Base-by-base conservation (phyloP, 2,329 filamentous ascomycete genomes). In the Botryotinia convoluta region DNA sequence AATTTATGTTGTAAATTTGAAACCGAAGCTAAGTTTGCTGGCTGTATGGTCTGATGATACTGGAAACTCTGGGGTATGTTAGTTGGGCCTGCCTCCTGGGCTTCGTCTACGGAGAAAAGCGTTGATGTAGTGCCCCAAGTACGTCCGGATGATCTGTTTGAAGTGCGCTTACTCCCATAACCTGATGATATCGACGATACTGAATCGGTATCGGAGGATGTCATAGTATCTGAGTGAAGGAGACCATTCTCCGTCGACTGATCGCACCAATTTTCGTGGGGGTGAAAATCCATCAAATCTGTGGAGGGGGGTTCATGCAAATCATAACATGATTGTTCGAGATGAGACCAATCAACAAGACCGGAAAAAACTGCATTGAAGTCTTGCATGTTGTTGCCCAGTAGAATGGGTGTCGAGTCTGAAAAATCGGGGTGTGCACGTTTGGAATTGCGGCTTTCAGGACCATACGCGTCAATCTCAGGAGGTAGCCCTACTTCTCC, bases 121-220 rank as follows among this genome's bases (percentile, higher is more conserved):
- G 74, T 76, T 35, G 77, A 77, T 26, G 72, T 68, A 20, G 73
- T 72, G 29, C 75, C 75, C 72, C 76, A 75, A 18, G 77, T 75
- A 61, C 69, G 64, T 54, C 75, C 74, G 1, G 75, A 77, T 18
- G 75, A 74, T 63, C 76, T 74, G 35, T 51, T 42, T 20, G 72
- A 51, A 10, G 37, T 35, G 61, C 62, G 9, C 18, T 14, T 59
- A 44, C 35, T 73, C 48, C 35, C 44, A 61, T 76, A 42, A 57
- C 22, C n/a, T 35, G 72, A 74, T 29, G 65, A 39, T 5, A 63
- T 65, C 1, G 74, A 74, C 22, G 74, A 57, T 6, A 74, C 3
- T 26, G 72, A 73, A 29, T 45, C 60, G 7, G 32, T 70, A n/a
- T 76, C 75, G 22, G 72, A 73, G 5, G 61, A 74, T 48, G 72